Conservation (phyloP, 352 stramenopile species). For the Phytophthora litchii region DNA sequence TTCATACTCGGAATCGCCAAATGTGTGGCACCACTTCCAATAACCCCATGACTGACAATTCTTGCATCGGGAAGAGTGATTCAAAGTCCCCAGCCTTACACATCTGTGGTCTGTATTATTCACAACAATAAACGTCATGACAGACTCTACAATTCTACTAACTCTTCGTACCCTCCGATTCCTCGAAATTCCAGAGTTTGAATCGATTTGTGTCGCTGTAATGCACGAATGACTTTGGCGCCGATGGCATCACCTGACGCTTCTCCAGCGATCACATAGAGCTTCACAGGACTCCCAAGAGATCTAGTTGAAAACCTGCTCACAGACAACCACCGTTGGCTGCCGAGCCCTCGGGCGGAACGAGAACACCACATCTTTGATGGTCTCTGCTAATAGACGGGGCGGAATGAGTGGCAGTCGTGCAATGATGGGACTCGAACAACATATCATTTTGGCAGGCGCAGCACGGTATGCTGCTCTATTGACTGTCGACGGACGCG, state of each 20-base stretch:
- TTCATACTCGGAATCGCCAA: conserved; percentile 51
- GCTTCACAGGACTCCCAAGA: conserved; percentile 14
- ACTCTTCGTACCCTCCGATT: conserved; percentile 56
- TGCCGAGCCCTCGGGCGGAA: conserved; percentile 6
- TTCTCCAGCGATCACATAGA: conserved; percentile 80
- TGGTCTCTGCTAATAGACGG: conserved; percentile 19
- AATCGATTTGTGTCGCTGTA: conserved; percentile 32
- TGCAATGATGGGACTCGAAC: conserved; percentile 15
- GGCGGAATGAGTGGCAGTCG: conserved; percentile 15
- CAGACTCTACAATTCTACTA: not conserved
- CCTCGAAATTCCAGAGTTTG: conserved; percentile 51
- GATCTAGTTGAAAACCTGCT: conserved; percentile 22
- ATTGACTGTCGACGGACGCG: conserved; percentile 35
- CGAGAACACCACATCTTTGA: conserved; percentile 28
- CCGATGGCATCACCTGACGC: conserved; percentile 80
- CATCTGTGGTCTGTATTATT: conserved; percentile 53
- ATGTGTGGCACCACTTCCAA: conserved; percentile 67
- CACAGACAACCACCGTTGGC: conserved; percentile 9
- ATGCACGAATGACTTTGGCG: conserved; percentile 63
- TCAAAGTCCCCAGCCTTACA: conserved; percentile 44
- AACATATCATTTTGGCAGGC: conserved; percentile 29
- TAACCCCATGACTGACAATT: conserved; percentile 80
- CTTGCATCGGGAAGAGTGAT: conserved; percentile 74
- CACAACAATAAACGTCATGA: conserved; percentile 3
- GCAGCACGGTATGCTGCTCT: conserved; percentile 35